Evolutionary conservation across 192 early-diverging fungal species (phyloP), one percentile per base, ranked within the genome.

Genomic region (Linnemannia zychae): DNA sequence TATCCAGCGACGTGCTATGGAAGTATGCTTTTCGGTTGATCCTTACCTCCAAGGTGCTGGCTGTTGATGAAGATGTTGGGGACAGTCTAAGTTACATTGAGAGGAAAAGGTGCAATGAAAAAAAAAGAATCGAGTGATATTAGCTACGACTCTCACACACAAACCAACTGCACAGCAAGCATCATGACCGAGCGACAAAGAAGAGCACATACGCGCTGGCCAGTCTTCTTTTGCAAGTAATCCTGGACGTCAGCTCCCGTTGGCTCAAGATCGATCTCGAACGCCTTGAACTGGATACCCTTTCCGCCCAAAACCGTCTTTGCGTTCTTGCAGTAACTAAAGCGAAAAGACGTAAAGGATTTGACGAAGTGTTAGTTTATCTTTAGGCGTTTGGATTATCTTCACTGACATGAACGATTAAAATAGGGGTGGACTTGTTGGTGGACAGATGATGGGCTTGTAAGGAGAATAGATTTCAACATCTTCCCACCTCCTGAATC

Each of bases 41-140:
- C 6, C 76, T 50, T 79, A 85, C 92, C 93, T 75, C 92, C 93
- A 60, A 94, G 66, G 67, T 94, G 93, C 63, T 91, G 81, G 18
- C 80, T 82, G 63, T 92, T 88, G 79, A 90, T 89, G 83, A 92
- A 93, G 85, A 93, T 89, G 49, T 91, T 93, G 52, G 92, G 92
- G 36, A 93, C 92, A 3, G 91, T 93, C 83, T 85, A 53, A 47
- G 36, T 15, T 15, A n/a, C 0, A 40, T 18, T n/a, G n/a, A n/a
- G n/a, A 37, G 16, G n/a, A 52, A 28, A 48, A 73, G 28, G 67
- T 22, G 28, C 40, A 28, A 78, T 24, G 37, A 7, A 28, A 0
- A 49, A 38, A 46, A 31, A 48, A 37, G 65, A 37, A 37, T n/a
- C 7, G 24, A 22, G 24, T 44, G n/a, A 70, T 71, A 22, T 71